Evolutionary conservation across 139 green algal genomes (phyloP).

Genomic region (Auxenochlorella protothecoides): DNA sequence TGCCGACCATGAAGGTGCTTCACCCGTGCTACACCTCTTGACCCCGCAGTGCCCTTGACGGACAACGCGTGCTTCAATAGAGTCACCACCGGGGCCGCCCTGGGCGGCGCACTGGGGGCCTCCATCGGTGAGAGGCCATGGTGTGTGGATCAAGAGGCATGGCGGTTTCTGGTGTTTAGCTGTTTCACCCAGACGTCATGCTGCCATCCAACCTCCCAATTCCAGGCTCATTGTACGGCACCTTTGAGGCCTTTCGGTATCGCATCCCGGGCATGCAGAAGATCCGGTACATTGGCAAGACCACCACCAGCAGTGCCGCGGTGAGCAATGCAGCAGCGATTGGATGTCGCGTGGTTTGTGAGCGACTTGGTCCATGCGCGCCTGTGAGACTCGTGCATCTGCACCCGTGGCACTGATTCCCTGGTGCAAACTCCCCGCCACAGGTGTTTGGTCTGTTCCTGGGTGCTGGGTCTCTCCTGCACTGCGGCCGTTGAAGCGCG

Average conservation of each 20-base stretch:
- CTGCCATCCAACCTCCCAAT: background rate
- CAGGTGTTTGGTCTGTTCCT: constrained; percentile 56
- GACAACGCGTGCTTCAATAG: constrained; percentile 42
- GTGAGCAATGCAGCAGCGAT: constrained; percentile 14
- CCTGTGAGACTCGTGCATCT: background rate
- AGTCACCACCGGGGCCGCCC: constrained; percentile 39
- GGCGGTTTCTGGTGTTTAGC: background rate
- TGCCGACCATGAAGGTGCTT: no score
- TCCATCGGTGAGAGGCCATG: constrained; percentile 31
- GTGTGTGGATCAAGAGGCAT: background rate
- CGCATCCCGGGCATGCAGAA: constrained; percentile 58
- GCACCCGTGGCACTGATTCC: background rate
- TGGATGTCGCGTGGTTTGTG: background rate
- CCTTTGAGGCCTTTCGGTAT: constrained; percentile 51
- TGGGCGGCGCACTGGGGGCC: constrained; percentile 41
- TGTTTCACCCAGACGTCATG: background rate
- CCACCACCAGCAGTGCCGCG: constrained; percentile 51
- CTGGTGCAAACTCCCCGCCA: background rate
- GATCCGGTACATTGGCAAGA: constrained; percentile 58
- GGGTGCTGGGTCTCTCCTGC: constrained; percentile 44
- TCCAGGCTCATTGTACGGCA: constrained; percentile 55
- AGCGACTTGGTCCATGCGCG: background rate
- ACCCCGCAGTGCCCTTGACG: constrained; percentile 25
- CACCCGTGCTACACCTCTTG: no score
- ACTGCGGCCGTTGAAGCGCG: constrained; percentile 28